Base-by-base conservation (phyloP, 2,329 filamentous ascomycete species). In the Lojkania enalia region DNA sequence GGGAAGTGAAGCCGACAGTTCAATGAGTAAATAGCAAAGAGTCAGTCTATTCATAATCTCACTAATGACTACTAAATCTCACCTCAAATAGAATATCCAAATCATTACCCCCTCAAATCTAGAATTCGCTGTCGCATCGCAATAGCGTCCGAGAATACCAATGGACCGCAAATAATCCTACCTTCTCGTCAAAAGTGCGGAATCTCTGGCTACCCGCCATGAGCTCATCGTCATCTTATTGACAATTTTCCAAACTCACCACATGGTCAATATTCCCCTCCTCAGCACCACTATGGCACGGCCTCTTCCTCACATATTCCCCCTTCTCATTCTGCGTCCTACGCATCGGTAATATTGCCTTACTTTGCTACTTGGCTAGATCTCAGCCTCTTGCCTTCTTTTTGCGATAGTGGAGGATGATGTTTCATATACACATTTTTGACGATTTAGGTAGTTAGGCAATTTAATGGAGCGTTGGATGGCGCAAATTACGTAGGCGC, bases 291-390 rank as follows among this genome's bases (percentile, higher is more conserved):
- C 39, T 46, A 15, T 38, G 39, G 43, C 48, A 50, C 18, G 48
- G 43, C 25, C 41, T 42, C 9, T 42, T 30, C 21, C 44, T 38
- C 21, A 47, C 38, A 32, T 46, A 51, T 39, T 40, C 42, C 2
- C 41, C 45, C 6, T 20, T 31, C 9, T 38, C 36, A 23, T 45
- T 46, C 20, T 38, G 20, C 13, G 13, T 29, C 19, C 21, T 27
- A 3, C 44, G 48, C 41, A 45, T 44, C 2, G 48, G 48, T 2
- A 44, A 44, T 13, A 44, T 41, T 6, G 40, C 44, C 14, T 3
- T 14, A 16, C 15, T 41, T 20, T 31, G 15, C 14, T 16, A 23
- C 16, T 41, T n/a, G 4, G 6, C 11, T 6, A 20, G 23, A n/a
- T 41, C 27, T 11, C 21, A 12, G 9, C 5, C 15, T 20, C 11